phyloP scores from a whole-genome alignment of 1,139 yeast species.

The Geotrichum citri-aurantii region DNA sequence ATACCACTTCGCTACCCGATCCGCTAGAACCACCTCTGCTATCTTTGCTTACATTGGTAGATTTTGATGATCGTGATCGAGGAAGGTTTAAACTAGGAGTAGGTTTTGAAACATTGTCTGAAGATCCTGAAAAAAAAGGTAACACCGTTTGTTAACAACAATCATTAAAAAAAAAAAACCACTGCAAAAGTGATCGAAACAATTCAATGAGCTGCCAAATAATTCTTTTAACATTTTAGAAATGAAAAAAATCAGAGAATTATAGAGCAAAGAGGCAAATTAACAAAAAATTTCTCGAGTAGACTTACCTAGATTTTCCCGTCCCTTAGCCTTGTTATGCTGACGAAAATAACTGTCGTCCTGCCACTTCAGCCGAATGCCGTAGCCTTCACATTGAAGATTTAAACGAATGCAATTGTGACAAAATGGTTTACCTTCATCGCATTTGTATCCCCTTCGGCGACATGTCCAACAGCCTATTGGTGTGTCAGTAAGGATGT shows the following conservation, averaged over 20 bases:
- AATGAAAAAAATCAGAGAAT: neutral
- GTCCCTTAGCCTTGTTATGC: conserved; percentile 6
- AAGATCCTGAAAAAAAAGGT: neutral
- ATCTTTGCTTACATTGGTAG: neutral
- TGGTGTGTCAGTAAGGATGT: neutral
- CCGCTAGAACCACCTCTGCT: neutral
- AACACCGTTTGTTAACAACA: neutral
- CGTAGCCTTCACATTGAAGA: conserved; percentile 29
- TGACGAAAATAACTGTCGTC: conserved; percentile 17
- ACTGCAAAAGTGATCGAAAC: neutral
- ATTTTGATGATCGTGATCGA: neutral
- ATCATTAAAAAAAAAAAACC: too few relatives aligned
- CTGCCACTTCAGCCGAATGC: conserved; percentile 30
- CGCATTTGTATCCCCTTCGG: conserved; percentile 76
- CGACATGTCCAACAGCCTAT: conserved; percentile 76
- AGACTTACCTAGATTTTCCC: neutral
- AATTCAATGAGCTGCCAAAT: neutral
- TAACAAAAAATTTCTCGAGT: neutral
- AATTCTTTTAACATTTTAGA: neutral
- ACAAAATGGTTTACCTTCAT: conserved; percentile 46
- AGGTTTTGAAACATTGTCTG: neutral
- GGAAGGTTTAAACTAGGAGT: neutral
- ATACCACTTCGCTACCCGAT: too few relatives aligned
- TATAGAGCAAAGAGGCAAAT: neutral
- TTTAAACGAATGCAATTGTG: conserved; percentile 21